phyloP scores from a whole-genome alignment of 345 rosid genomes.

The Lepidium aucheri region DNA sequence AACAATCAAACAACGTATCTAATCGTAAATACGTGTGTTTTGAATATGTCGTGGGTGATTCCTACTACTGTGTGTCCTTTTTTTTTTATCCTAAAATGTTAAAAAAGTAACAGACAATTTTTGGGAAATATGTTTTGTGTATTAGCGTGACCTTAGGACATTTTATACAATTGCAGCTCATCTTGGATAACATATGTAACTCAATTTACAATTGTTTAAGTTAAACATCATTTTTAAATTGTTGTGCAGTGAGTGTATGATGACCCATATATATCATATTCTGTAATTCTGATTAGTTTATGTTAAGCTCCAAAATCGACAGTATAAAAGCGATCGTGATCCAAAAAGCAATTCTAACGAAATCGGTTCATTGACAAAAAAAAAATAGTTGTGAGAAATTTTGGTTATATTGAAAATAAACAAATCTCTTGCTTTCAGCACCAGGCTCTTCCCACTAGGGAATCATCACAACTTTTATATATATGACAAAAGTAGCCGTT shows the following conservation, averaged over 20 bases:
- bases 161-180: not conserved
- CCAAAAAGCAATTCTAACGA: not conserved
- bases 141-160: no score
- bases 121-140: not conserved
- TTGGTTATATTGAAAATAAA: constrained; percentile 8
- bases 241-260: not conserved
- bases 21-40: not conserved
- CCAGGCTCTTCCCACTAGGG: constrained; percentile 14
- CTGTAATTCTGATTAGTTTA: not conserved
- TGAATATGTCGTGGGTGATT: not conserved
- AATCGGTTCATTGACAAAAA: not conserved
- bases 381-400: no score
- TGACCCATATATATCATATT: not conserved
- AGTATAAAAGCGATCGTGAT: not conserved
- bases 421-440: constrained; percentile 28
- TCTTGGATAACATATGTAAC: not conserved
- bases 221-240: not conserved
- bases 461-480: constrained; percentile 3
- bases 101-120: no score
- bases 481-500: constrained; percentile 19
- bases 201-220: no score
- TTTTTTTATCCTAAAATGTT: no score
- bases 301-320: not conserved
- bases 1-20: not conserved
- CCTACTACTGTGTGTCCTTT: not conserved